Evolutionary conservation across 345 rosid genomes (phyloP).

Genomic region (Boechera divaricarpa): DNA sequence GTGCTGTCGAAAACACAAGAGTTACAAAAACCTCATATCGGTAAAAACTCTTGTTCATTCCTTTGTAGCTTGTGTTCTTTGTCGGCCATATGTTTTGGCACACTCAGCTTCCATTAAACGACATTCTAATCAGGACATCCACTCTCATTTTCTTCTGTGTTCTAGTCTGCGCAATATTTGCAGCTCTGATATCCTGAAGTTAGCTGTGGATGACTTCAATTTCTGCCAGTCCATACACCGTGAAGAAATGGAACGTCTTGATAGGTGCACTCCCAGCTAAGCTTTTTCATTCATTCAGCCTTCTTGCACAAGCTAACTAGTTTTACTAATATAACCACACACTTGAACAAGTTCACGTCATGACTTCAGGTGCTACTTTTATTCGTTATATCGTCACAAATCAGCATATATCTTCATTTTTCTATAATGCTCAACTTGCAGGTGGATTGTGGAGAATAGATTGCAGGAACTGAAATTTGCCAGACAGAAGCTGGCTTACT

Average conservation of each 20-base stretch:
- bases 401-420: slow-evolving; percentile 5
- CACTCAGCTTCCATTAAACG: not conserved
- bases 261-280: slow-evolving; percentile 53
- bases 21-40: slow-evolving; percentile 63
- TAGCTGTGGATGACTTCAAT: slow-evolving; percentile 80
- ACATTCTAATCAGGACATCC: slow-evolving; percentile 1
- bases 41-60: slow-evolving; percentile 46
- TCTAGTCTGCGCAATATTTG: slow-evolving; percentile 52
- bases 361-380: not conserved
- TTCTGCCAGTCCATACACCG: slow-evolving; percentile 62
- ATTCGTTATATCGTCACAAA: not conserved
- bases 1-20: slow-evolving; percentile 48
- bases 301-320: slow-evolving; percentile 11
- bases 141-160: slow-evolving; percentile 30
- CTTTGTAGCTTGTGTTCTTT: not conserved
- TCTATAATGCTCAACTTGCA: slow-evolving; percentile 41
- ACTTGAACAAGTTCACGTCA: slow-evolving; percentile 17
- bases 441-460: slow-evolving; percentile 70
- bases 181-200: slow-evolving; percentile 57
- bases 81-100: slow-evolving; percentile 3
- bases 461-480: slow-evolving; percentile 81
- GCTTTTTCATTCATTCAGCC: not conserved
- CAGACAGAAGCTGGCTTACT: slow-evolving; percentile 75
- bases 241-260: slow-evolving; percentile 68
- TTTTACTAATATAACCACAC: slow-evolving; percentile 17